phyloP scores from a whole-genome alignment of 1,139 yeast genomes.

The Taiozyma onychis region DNA sequence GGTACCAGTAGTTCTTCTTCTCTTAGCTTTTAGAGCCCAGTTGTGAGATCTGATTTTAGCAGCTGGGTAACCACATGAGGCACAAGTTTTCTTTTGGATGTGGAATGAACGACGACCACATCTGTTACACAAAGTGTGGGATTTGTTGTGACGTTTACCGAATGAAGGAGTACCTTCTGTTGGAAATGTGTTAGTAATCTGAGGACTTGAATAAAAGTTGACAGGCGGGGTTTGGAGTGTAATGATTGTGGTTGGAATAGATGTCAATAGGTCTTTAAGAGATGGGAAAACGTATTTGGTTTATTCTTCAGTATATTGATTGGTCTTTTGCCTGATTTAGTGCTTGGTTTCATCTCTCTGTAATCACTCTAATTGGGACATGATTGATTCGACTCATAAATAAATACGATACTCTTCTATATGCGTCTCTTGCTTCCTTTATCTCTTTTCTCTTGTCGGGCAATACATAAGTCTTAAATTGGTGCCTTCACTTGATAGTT shows the following conservation, averaged over 20 bases:
- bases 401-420: too few species aligned
- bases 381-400: too few species aligned
- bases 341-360: too few species aligned
- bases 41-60: constrained; percentile 98
- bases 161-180: constrained; percentile 99
- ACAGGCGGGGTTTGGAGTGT: not conserved
- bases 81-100: constrained; percentile 97
- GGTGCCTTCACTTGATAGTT: not conserved
- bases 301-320: too few species aligned
- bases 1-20: constrained; percentile 99
- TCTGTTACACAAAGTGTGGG: constrained; percentile 99
- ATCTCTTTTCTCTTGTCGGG: not conserved
- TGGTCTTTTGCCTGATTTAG: not conserved
- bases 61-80: constrained; percentile 99
- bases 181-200: constrained; percentile 25
- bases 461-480: not conserved
- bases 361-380: too few species aligned
- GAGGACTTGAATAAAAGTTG: not conserved
- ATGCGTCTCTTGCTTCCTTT: not conserved
- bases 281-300: too few species aligned
- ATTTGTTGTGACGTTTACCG: constrained; percentile 99
- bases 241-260: not conserved
- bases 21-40: constrained; percentile 99
- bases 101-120: constrained; percentile 99
- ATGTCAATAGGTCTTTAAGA: too few species aligned